phyloP scores from a whole-genome alignment of 495 filamentous ascomycete species.

The Tetracladium setigerum region DNA sequence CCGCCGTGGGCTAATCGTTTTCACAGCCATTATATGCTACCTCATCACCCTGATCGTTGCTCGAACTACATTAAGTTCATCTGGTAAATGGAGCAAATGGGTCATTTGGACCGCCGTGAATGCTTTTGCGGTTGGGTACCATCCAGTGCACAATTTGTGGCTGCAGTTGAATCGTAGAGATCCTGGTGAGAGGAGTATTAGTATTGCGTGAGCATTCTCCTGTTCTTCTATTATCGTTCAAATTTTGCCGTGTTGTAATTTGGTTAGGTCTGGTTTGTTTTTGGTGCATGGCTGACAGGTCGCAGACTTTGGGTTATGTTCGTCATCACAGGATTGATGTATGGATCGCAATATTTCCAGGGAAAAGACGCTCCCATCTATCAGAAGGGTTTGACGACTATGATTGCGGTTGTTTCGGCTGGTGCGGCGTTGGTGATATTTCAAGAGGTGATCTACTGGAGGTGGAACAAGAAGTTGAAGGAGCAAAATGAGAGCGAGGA shows the following conservation, averaged over 20 bases:
- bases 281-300: too few species aligned
- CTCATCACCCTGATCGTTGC: slow-evolving; percentile 31
- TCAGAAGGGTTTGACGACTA: slow-evolving; percentile 17
- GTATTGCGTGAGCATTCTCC: slow-evolving; percentile 39
- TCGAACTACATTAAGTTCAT: slow-evolving; percentile 24
- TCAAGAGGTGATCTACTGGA: slow-evolving; percentile 20
- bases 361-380: slow-evolving; percentile 16
- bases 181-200: slow-evolving; percentile 39
- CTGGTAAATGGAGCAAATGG: slow-evolving; percentile 25
- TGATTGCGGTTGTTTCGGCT: slow-evolving; percentile 20
- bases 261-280: too few species aligned
- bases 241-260: neutral
- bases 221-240: neutral
- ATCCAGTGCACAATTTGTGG: slow-evolving; percentile 45
- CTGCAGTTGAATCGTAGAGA: slow-evolving; percentile 38
- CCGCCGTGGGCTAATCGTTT: slow-evolving; percentile 35
- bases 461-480: slow-evolving; percentile 13
- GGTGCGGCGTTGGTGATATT: slow-evolving; percentile 19
- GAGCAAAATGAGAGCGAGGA: neutral
- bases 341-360: slow-evolving; percentile 23
- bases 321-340: slow-evolving; percentile 32
- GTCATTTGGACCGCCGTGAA: slow-evolving; percentile 37
- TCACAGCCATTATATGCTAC: slow-evolving; percentile 37
- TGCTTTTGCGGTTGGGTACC: slow-evolving; percentile 32
- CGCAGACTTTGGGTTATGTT: slow-evolving; percentile 40